Evolutionary conservation across 768 basidiomycete species (phyloP), one percentile per base, ranked within the genome.

Genomic region (Calvatia gigantea): DNA sequence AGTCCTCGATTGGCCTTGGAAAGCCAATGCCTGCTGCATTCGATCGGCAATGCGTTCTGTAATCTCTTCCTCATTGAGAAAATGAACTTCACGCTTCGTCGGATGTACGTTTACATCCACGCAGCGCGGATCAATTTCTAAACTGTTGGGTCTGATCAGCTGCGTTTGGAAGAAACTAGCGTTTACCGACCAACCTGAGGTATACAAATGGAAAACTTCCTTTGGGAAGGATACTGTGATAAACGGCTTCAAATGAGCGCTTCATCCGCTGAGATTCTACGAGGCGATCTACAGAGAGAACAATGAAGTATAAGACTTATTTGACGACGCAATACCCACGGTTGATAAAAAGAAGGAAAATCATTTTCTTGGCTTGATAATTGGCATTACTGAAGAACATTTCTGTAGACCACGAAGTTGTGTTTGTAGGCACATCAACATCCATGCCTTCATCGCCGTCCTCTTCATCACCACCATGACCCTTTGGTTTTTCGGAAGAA

Each of bases 71-170:
- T 98, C 94, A 58, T 97, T 84, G 46, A 98, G 69, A 64, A 98
- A 98, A 61, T 94, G 91, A 1, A 98, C 94, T 67, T 98, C 95
- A 42, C 90, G 88, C 68, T 99, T 99, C 2, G 97, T 98, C 0
- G 96, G 97, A 66, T 98, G 95, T 6, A 98, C 94, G 63, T 99
- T 99, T 51, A 98, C 95, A 62, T 99, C 97, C 15, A 99, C 88
- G 23, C 89, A 85, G 28, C 84, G 80, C 0, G 94, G 93, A 58
- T 94, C 87, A 61, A 98, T 86, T 38, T 85, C 76, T 39, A 98
- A 69, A 61, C 94, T 95, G 25, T 11, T 23, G 43, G 44, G 39
- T 23, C 46, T 54, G 42, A 25, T 38, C 29, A 54, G 12, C 47
- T 12, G 58, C 27, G 3, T 31, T 56, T 11, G 42, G 12, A 19